Evolutionary conservation across 2,329 filamentous ascomycete species (phyloP), one percentile per base, ranked within the genome.

Genomic region (Nigrospora oryzae): DNA sequence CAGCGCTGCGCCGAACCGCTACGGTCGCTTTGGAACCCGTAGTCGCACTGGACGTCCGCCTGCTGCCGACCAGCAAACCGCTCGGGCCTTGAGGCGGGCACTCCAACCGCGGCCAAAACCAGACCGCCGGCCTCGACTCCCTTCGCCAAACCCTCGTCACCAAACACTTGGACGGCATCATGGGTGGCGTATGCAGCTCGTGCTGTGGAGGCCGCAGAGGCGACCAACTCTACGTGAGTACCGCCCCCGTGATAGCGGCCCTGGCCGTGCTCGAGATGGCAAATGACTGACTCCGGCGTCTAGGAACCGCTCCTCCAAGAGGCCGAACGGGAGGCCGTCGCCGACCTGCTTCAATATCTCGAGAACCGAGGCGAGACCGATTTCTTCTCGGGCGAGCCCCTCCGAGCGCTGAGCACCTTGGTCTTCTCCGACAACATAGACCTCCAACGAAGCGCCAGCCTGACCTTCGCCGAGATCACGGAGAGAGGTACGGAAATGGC

Each of bases 371-470:
- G 84, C 62, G 93, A 98, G 66, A 97, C 90, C 58, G 91, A 98
- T 67, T 98, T 98, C 79, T 98, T 98, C 69, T 84, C 87, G 34
- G 93, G 93, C 67, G 90, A 96, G 61, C 93, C 93, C 38, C 81
- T 98, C 46, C 86, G 86, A 67, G 91, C 93, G 38, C 73, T 98
- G 46, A 96, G 89, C 67, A 98, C 91, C 12, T 79, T 98, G 23
- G 93, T 98, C 46, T 98, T 95, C 65, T 98, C 93, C 46, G 90
- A 97, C 67, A 98, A 98, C 70, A 90, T 98, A 63, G 93, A 98
- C 64, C 77, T 98, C 43, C 93, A 98, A 70, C 81, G 93, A 53
- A 97, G 93, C 69, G 93, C 93, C 43, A 97, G 91, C 65, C 79
- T 98, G 65, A 98, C 93, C 3, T 98, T 98, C 74, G 93, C 93